Percentiles rank a stretch among this genome's conserved stretches.
Conservation (phyloP, 2,329 filamentous ascomycete species). For the Cladosporium sp. region DNA sequence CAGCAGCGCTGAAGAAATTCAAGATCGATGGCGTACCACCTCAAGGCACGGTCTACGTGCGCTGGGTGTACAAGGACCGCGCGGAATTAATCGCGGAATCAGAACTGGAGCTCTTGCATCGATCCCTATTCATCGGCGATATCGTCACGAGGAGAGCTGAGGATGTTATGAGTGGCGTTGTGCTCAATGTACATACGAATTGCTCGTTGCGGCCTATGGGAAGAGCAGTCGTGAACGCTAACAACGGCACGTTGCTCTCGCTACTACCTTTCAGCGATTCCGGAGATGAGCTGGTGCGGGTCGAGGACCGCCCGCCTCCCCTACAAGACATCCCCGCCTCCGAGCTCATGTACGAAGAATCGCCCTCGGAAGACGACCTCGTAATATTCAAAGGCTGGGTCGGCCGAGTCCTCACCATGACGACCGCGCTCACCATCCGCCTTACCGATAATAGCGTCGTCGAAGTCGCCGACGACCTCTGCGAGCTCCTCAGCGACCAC, state of each 20-base stretch:
- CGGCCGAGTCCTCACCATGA: constrained; percentile 46
- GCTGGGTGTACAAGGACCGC: constrained; percentile 39
- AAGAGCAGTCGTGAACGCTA: constrained; percentile 6
- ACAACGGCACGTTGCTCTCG: constrained; percentile 3
- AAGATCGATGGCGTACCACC: constrained; percentile 43
- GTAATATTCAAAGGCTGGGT: constrained; percentile 52
- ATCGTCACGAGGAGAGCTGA: constrained; percentile 46
- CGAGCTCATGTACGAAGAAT: constrained; percentile 24
- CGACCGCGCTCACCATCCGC: constrained; percentile 45
- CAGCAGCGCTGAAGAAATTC: constrained; percentile 34
- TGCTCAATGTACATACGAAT: constrained; percentile 43
- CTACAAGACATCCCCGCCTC: constrained; percentile 26
- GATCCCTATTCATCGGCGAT: constrained; percentile 50
- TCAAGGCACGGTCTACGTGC: constrained; percentile 46
- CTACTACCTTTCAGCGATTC: constrained; percentile 2
- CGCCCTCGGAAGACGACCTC: constrained; percentile 45
- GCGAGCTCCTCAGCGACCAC: constrained; percentile 25
- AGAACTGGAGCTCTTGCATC: constrained; percentile 47
- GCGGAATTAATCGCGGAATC: constrained; percentile 37
- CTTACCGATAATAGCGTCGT: constrained; percentile 51
- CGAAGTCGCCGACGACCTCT: constrained; percentile 40
- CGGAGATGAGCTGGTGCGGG: background rate
- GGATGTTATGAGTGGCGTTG: constrained; percentile 48
- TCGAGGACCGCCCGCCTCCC: constrained; percentile 10
- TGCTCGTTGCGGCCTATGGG: constrained; percentile 38